Evolutionary conservation across 2,329 filamentous ascomycete species (phyloP), one percentile per base, ranked within the genome.

Genomic region (Sclerotinia minor): DNA sequence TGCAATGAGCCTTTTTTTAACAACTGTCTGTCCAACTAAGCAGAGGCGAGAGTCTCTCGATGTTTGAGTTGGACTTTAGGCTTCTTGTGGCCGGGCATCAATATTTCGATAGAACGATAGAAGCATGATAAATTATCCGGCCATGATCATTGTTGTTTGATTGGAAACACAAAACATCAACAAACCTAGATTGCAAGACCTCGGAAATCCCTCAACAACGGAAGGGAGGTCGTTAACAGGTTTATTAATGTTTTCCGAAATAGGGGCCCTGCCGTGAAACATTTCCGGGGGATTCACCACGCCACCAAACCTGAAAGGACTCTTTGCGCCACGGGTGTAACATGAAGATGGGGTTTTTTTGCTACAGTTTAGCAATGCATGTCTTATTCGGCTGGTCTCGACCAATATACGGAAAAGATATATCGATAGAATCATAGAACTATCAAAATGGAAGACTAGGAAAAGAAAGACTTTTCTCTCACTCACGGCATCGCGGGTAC

Each of bases 241-340:
- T 38, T 58, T 45, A 65, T 47, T 24, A 58, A 35, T 47, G 9
- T 47, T 54, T 63, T 41, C 21, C 57, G 35, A 32, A 53, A 35
- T 45, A 32, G 47, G 45, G 55, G 47, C 57, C 65, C 38, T 67
- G 65, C 26, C 15, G 38, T 47, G 57, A 63, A 67, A 63, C 57
- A 53, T 61, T 35, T 52, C 49, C 38, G 19, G 49, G 19, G 57
- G 38, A 60, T 67, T 63, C 57, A 50, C 38, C 41, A 53, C 32
- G 57, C 54, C 41, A 21, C 15, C 32, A 59, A 65, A 55, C 35
- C 38, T 26, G 47, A 64, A 32, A 38, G 35, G 41, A 64, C 60
- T 63, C n/a, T 21, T 65, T 58, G 50, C 41, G 38, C 63, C 63
- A 65, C 44, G 15, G 35, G 26, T 38, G 63, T 47, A 49, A 65